A percentile compares a stretch with the other conserved stretches of the same genome.
phyloP scores from a whole-genome alignment of 768 basidiomycete species.

The Hericium rajendrae region DNA sequence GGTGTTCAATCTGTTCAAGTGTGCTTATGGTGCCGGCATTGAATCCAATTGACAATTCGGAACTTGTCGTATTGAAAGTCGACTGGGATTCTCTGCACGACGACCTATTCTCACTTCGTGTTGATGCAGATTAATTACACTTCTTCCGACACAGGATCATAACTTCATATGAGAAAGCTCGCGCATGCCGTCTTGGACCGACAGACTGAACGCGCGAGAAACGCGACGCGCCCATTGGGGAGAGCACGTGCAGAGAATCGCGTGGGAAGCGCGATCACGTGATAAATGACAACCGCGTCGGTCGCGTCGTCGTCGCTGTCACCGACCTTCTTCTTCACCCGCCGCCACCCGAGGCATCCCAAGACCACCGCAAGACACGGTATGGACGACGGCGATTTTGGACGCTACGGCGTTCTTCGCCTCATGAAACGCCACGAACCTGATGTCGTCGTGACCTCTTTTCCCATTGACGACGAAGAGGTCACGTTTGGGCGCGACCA shows the following conservation, averaged over 20 bases:
- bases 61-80: no score
- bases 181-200: no score
- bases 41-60: no score
- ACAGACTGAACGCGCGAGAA: no score
- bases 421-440: conserved; percentile 46
- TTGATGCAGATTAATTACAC: no score
- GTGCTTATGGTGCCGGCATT: no score
- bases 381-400: conserved; percentile 40
- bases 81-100: no score
- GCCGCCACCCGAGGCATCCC: not conserved
- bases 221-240: not conserved
- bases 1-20: no score
- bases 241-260: not conserved
- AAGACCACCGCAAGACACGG: not conserved
- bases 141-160: no score
- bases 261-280: conserved; percentile 8
- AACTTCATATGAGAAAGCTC: no score
- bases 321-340: not conserved
- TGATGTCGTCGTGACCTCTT: conserved; percentile 45
- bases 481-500: conserved; percentile 63
- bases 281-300: conserved; percentile 6
- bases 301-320: not conserved
- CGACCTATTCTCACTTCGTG: no score
- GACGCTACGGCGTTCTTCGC: conserved; percentile 55
- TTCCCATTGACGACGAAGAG: conserved; percentile 60